Evolutionary conservation across 2,329 filamentous ascomycete species (phyloP).

Genomic region (Colletotrichum sansevieriae): DNA sequence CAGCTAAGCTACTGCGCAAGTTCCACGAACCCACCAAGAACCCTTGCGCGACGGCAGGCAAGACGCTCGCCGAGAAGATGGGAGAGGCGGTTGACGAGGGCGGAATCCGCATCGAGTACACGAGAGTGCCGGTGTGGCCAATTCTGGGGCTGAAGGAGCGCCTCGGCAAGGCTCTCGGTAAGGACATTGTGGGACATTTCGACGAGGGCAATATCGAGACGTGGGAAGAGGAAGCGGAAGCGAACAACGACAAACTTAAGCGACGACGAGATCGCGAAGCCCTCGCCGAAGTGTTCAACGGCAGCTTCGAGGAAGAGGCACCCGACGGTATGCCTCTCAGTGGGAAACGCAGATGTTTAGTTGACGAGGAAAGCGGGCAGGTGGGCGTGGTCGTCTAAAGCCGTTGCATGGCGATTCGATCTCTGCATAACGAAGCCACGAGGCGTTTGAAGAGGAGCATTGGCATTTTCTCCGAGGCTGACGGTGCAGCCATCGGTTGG

Average conservation of each 20-base stretch:
- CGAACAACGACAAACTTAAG: conserved; percentile 48
- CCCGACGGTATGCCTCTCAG: conserved; percentile 49
- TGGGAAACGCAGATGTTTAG: conserved; percentile 54
- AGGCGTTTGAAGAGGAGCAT: conserved; percentile 36
- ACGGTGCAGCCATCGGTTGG: conserved; percentile 4
- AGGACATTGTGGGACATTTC: conserved; percentile 61
- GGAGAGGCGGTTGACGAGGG: conserved; percentile 45
- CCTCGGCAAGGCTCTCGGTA: conserved; percentile 65
- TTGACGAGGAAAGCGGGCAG: conserved; percentile 42
- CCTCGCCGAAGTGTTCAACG: conserved; percentile 54
- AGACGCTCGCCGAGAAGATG: conserved; percentile 18
- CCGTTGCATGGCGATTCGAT: conserved; percentile 31
- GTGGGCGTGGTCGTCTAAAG: conserved; percentile 40
- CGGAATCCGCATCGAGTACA: conserved; percentile 61
- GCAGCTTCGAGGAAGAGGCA: conserved; percentile 56
- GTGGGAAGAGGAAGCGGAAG: conserved; percentile 54
- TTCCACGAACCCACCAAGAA: conserved; percentile 63
- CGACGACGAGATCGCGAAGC: conserved; percentile 53
- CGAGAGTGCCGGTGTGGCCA: conserved; percentile 66
- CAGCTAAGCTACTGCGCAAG: conserved; percentile 61
- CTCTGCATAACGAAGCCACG: conserved; percentile 40
- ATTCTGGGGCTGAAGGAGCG: conserved; percentile 68
- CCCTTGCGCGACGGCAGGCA: conserved; percentile 42
- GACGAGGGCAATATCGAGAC: conserved; percentile 58
- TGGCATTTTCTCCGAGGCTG: conserved; percentile 8